Conservation (phyloP, 352 stramenopile species). For the Pythium aristosporum region DNA sequence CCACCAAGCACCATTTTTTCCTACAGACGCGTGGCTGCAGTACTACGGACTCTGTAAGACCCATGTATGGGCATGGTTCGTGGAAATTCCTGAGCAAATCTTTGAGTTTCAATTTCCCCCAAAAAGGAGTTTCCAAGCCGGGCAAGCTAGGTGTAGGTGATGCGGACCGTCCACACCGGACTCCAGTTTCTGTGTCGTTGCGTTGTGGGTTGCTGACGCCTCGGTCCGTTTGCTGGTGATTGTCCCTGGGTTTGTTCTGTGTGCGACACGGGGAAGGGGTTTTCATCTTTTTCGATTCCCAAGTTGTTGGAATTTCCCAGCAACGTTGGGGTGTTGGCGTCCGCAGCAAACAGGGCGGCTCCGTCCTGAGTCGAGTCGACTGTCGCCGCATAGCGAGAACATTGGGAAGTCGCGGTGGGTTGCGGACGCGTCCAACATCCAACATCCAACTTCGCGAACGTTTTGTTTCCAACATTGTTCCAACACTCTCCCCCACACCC, state of each 20-base stretch:
- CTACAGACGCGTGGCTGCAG: too few species aligned
- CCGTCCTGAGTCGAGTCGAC: too few species aligned
- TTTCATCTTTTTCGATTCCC: background rate
- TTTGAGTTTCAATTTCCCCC: too few species aligned
- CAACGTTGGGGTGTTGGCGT: background rate
- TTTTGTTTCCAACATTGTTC: background rate
- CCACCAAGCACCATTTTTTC: too few species aligned
- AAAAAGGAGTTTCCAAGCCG: too few species aligned
- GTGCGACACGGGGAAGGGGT: background rate
- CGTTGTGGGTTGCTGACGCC: slow-evolving; percentile 9
- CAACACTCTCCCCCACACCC: slow-evolving; percentile 1
- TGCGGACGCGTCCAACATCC: background rate
- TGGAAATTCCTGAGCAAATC: too few species aligned
- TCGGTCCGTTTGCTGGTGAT: too few species aligned
- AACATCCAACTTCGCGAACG: background rate
- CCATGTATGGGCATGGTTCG: too few species aligned
- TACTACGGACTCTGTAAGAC: too few species aligned
- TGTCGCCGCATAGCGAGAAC: background rate
- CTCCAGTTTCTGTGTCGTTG: background rate
- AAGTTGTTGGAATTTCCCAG: background rate
- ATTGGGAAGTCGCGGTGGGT: slow-evolving; percentile 8
- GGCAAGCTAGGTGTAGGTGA: slow-evolving; percentile 6
- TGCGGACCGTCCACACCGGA: background rate
- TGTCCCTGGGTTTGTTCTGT: background rate
- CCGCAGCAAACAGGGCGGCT: slow-evolving; percentile 1